Evolutionary conservation across 225 moss, liverwort and hornwort species (phyloP), one percentile per base, ranked within the genome.

Genomic region (Antitrichia curtipendula): DNA sequence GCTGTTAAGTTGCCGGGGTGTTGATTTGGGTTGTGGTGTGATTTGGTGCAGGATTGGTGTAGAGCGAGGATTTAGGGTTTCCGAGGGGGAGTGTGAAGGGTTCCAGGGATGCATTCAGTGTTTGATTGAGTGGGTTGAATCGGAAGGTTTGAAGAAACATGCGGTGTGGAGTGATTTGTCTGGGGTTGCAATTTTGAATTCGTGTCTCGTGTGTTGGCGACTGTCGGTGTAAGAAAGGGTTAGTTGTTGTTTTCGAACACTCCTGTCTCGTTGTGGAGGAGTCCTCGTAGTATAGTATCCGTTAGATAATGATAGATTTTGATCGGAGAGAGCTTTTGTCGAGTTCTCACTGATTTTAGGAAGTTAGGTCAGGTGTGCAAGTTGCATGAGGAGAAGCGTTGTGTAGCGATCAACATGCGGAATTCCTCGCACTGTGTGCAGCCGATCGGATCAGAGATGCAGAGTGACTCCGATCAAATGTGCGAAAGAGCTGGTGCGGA

Each of bases 51-150:
- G 90, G 68, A 31, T 63, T 80, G 71, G 60, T 62, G 53, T 75
- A 3, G 57, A 58, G 32, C 17, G 43, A 84, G 84, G 84, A 88
- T 81, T 88, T 92, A 90, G 92, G 92, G 86, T 88, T 90, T 81
- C 86, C 32, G 65, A 83, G 34, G 57, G 78, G 59, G 65, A 54
- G 52, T 24, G 25, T 24, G 25, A 18, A 47, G 58, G 41, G 76
- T 71, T 53, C 12, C 34, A 24, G 24, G 59, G 57, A 57, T 54
- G 57, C 47, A 31, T 68, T 45, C 13, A 6, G 70, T 25, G 63
- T 63, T 82, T 34, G 49, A 28, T 68, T 28, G 53, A 65, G 79
- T 7, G 34, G 56, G 36, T 85, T 75, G 43, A 66, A 58, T 66
- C 6, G 72, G 84, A 70, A 54, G 74, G 70, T 57, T 63, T 63